These are phyloP conservation scores for Suillus ampliporus DNA, from an alignment of 768 basidiomycete species.

Conservation along the genomic window DNA sequence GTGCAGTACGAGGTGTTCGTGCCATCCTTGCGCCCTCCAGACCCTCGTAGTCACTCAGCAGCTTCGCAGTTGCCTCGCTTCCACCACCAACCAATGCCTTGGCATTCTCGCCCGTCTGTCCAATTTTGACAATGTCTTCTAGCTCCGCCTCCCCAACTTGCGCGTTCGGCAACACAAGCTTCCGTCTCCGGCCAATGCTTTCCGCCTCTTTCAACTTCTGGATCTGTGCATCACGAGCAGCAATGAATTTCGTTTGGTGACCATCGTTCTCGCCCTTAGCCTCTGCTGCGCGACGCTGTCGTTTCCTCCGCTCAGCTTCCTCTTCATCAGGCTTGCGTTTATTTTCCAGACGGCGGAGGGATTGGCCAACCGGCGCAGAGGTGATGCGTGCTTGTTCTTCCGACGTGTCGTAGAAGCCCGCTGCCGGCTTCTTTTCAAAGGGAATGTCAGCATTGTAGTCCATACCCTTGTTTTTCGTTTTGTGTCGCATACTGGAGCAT, in stretches of 20 bases:
- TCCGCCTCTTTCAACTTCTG: conserved; percentile 98
- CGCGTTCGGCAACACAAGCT: conserved; percentile 82
- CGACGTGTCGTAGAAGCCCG: conserved; percentile 96
- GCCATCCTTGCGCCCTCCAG: conserved; percentile 90
- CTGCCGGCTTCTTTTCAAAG: conserved; percentile 94
- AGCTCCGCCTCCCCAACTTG: conserved; percentile 95
- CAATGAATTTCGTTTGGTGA: conserved; percentile 92
- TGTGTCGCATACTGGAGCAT: conserved; percentile 77
- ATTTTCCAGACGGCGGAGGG: conserved; percentile 90
- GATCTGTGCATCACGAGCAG: conserved; percentile 97
- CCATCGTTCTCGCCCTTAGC: conserved; percentile 67
- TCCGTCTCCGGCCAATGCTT: conserved; percentile 86
- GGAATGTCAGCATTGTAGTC: conserved; percentile 99
- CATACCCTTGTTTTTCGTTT: conserved; percentile 97
- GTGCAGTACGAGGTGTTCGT: conserved; percentile 91
- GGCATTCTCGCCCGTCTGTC: conserved; percentile 88
- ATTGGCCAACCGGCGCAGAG: conserved; percentile 90
- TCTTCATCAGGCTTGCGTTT: conserved; percentile 95
- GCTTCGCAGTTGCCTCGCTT: conserved; percentile 81
- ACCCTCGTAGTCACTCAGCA: conserved; percentile 92
- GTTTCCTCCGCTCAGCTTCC: conserved; percentile 91
- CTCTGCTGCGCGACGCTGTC: conserved; percentile 67
- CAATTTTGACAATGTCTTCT: conserved; percentile 99
- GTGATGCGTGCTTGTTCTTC: conserved; percentile 90
- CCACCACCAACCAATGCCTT: conserved; percentile 84